Base-by-base conservation (phyloP, 805 yeast genomes). In the Wickerhamiella australiensis region DNA sequence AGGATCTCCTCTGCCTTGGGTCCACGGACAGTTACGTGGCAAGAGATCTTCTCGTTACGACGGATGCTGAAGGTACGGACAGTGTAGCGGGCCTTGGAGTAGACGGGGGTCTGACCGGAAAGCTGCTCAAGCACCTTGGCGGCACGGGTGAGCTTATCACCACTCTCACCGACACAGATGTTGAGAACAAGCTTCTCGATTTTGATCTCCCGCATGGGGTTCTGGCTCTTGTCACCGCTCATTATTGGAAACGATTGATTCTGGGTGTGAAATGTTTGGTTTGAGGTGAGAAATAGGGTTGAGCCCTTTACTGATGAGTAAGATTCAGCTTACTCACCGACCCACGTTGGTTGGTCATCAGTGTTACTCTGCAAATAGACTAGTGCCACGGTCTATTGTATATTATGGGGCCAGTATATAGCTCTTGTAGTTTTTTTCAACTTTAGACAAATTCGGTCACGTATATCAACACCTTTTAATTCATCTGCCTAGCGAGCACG, bases 161-260 rank as follows among this genome's bases (percentile, higher is more conserved):
- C 98, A 75, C 96, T 88, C 79, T 92, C 98, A 79, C 98, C 98
- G 75, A 92, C 98, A 76, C 95, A 88, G 78, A 92, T 92, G 92
- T 92, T 92, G 76, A 92, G 85, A 76, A 92, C 96, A 76, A 92
- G 83, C 79, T 92, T 92, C 79, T 92, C 97, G 79, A 92, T 90
- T 79, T 83, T 88, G 76, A 92, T 80, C 68, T 92, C 97, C 78
- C 95, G 92, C 97, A 92, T 90, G 76, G 85, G 80, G 79, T 92
- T 92, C 59, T 46, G 49, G 49, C 37, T 27, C 45, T 47, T 47
- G 45, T 47, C 45, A 23, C 37, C 40, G 50, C 45, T 40, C 50
- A 47, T 47, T 47, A 26, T 47, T 11, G 45, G 50, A 41, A 40
- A 35, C 25, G 43, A 23, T 31, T 46, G 27, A 37, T 20, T 18